Conservation (phyloP, 495 filamentous ascomycete species). For the Parathielavia hyrcaniae region DNA sequence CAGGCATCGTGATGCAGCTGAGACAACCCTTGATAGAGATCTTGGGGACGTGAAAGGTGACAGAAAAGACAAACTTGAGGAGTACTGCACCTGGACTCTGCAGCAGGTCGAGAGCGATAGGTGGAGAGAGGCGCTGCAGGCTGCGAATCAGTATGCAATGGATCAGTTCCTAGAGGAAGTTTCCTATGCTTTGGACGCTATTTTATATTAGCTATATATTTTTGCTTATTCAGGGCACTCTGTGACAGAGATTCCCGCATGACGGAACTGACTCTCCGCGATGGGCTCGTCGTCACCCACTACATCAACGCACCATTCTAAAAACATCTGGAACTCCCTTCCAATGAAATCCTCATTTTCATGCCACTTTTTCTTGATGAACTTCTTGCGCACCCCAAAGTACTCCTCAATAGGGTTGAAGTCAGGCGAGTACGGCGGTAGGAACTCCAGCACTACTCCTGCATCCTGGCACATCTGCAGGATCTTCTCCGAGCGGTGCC, state of each 20-base stretch:
- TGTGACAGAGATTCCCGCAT: too few relatives aligned
- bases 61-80: slow-evolving; percentile 11
- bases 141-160: slow-evolving; percentile 6
- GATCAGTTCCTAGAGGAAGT: slow-evolving; percentile 14
- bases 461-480: neutral
- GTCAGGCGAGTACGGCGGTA: neutral
- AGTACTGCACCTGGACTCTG: slow-evolving; percentile 3
- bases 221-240: too few relatives aligned
- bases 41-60: slow-evolving; percentile 9
- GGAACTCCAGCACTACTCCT: neutral
- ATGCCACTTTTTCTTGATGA: neutral
- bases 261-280: neutral
- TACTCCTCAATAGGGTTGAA: neutral
- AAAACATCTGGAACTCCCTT: neutral
- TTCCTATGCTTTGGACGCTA: too few relatives aligned
- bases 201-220: too few relatives aligned
- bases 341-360: neutral
- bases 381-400: neutral
- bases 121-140: slow-evolving; percentile 2
- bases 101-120: neutral
- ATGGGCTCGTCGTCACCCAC: neutral
- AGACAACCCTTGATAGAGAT: slow-evolving; percentile 1
- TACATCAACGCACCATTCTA: neutral
- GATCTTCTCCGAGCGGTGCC: neutral
- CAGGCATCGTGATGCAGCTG: slow-evolving; percentile 1